Evolutionary conservation across 2,329 filamentous ascomycete species (phyloP).

Genomic region (Claviceps humidiphila): DNA sequence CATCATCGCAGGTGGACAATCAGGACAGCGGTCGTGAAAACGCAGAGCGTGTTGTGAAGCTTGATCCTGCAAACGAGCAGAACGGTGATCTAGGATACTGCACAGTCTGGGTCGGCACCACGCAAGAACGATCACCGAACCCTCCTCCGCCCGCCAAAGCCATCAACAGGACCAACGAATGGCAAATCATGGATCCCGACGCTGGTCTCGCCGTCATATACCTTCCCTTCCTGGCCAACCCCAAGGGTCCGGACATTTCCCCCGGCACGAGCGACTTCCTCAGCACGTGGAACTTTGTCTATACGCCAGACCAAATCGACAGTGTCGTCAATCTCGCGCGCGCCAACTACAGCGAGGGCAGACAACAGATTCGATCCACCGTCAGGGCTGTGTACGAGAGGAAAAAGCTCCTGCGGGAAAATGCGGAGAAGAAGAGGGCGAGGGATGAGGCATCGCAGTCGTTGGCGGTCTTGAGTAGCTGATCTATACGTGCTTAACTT

Average conservation of each 20-base stretch:
- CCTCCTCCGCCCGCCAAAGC: slow-evolving; percentile 39
- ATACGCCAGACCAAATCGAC: slow-evolving; percentile 82
- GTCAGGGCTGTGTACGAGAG: slow-evolving; percentile 85
- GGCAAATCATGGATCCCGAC: slow-evolving; percentile 54
- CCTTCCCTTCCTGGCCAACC: slow-evolving; percentile 77
- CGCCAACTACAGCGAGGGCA: slow-evolving; percentile 77
- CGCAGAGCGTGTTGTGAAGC: slow-evolving; percentile 20
- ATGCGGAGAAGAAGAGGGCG: slow-evolving; percentile 29
- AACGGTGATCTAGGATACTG: slow-evolving; percentile 69
- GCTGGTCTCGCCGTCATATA: slow-evolving; percentile 86
- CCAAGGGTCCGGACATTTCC: slow-evolving; percentile 67
- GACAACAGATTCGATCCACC: slow-evolving; percentile 62
- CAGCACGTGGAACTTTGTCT: slow-evolving; percentile 97
- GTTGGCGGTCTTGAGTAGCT: slow-evolving; percentile 4
- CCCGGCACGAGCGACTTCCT: slow-evolving; percentile 75
- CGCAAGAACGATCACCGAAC: slow-evolving; percentile 51
- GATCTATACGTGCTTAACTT: neutral
- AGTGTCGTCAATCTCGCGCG: slow-evolving; percentile 67
- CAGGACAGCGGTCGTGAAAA: neutral
- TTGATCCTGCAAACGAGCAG: slow-evolving; percentile 28
- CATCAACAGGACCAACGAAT: slow-evolving; percentile 50
- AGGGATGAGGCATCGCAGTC: slow-evolving; percentile 16
- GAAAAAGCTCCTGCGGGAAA: slow-evolving; percentile 58
- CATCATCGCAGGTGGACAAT: neutral
- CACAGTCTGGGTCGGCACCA: slow-evolving; percentile 88